A percentile compares a stretch with the other conserved stretches of the same genome.
phyloP scores from a whole-genome alignment of 129 eudicot genomes.

The Logfia minima region DNA sequence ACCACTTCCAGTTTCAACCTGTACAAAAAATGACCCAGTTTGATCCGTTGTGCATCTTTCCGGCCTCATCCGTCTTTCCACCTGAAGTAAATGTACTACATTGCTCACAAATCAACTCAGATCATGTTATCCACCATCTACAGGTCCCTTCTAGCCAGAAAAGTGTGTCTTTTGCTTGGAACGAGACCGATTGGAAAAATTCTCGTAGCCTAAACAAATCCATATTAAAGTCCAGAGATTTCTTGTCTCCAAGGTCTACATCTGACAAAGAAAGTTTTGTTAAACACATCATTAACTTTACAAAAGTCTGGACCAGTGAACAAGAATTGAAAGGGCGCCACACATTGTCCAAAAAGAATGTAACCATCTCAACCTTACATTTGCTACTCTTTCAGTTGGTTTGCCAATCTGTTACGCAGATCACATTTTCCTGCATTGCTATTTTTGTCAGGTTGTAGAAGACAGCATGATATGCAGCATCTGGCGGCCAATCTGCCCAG shows the following conservation, averaged over 20 bases:
- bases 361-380: conserved; percentile 17
- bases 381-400: background rate
- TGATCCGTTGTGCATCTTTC: background rate
- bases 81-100: background rate
- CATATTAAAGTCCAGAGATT: conserved; percentile 46
- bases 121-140: conserved; percentile 18
- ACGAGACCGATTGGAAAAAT: conserved; percentile 53
- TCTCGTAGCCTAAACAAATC: conserved; percentile 46
- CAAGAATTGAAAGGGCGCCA: conserved; percentile 60
- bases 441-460: conserved; percentile 51
- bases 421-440: conserved; percentile 12
- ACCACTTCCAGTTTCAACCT: too few species aligned
- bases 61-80: background rate
- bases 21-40: background rate
- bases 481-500: conserved; percentile 95
- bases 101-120: background rate
- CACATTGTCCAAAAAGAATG: conserved; percentile 72
- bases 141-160: conserved; percentile 93
- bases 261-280: conserved; percentile 60
- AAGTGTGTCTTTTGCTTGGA: conserved; percentile 56
- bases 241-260: conserved; percentile 55
- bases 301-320: conserved; percentile 91
- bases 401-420: background rate
- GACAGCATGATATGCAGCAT: conserved; percentile 67
- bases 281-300: conserved; percentile 59